Conservation (phyloP, 331 rosid genomes). For the Ulmus americana region DNA sequence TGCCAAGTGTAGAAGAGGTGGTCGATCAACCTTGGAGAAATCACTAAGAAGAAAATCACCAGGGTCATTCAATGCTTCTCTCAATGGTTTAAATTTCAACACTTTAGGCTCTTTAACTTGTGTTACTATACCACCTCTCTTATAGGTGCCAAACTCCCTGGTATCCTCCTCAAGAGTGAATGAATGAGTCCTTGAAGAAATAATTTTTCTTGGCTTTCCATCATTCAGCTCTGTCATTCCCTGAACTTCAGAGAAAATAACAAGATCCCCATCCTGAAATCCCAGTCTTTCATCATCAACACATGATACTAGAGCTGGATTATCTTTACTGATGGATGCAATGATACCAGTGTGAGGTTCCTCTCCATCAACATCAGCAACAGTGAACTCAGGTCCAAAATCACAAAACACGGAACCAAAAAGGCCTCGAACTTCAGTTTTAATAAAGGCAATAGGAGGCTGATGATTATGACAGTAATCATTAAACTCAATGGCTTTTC, state of each 20-base stretch:
- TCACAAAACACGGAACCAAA: constrained; percentile 90
- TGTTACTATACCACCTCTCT: constrained; percentile 89
- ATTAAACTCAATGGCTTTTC: constrained; percentile 64
- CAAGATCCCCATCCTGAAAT: constrained; percentile 94
- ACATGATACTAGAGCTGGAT: constrained; percentile 77
- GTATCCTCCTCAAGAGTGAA: constrained; percentile 93
- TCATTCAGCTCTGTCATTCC: constrained; percentile 95
- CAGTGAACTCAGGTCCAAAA: constrained; percentile 90
- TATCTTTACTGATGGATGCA: constrained; percentile 93
- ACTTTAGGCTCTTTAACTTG: constrained; percentile 89
- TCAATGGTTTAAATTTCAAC: constrained; percentile 75
- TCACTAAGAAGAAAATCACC: constrained; percentile 93
- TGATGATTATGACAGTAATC: constrained; percentile 78
- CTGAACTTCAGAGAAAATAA: constrained; percentile 86
- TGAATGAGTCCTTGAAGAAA: constrained; percentile 75
- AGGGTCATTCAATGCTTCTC: constrained; percentile 69
- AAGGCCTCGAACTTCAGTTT: constrained; percentile 87
- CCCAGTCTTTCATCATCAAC: constrained; percentile 98
- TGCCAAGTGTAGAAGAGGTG: constrained; percentile 79
- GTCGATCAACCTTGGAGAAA: constrained; percentile 86
- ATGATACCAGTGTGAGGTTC: constrained; percentile 91
- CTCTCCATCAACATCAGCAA: constrained; percentile 82
- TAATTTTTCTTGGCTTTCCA: constrained; percentile 86
- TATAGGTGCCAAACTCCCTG: constrained; percentile 59
- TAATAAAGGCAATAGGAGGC: constrained; percentile 81